Percentiles rank a stretch among this genome's conserved stretches.
Evolutionary conservation across 306 rosid species (phyloP).

Genomic region (Citrullus amarus): DNA sequence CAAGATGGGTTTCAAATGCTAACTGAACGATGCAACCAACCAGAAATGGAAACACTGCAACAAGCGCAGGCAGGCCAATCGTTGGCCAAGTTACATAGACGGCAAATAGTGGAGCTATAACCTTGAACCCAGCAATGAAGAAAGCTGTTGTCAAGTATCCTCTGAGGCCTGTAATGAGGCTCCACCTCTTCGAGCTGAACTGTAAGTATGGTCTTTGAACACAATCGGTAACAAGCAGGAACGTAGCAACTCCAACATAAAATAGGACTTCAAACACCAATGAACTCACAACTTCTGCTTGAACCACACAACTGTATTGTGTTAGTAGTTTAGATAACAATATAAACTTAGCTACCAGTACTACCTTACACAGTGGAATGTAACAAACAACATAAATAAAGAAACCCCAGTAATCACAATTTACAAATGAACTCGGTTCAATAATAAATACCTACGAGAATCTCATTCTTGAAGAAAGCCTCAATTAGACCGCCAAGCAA

Average conservation of each 20-base stretch:
- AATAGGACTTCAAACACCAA: constrained; percentile 45
- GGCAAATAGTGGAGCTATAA: constrained; percentile 44
- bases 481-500: constrained; percentile 37
- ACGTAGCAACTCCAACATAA: constrained; percentile 57
- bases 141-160: constrained; percentile 63
- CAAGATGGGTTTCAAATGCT: constrained; percentile 42
- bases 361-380: background rate
- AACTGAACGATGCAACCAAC: constrained; percentile 49
- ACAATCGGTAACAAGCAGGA: constrained; percentile 52
- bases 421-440: background rate
- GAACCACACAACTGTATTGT: background rate
- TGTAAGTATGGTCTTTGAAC: constrained; percentile 82
- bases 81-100: constrained; percentile 46
- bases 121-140: constrained; percentile 55
- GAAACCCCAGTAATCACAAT: background rate
- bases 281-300: constrained; percentile 54
- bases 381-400: background rate
- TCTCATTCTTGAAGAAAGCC: constrained; percentile 31
- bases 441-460: constrained; percentile 59
- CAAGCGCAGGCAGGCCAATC: constrained; percentile 41
- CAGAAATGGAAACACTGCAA: constrained; percentile 53
- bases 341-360: background rate
- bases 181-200: constrained; percentile 87
- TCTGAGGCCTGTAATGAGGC: constrained; percentile 84
- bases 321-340: background rate